Base-by-base conservation (phyloP, 345 rosid genomes). In the Brassica incana region DNA sequence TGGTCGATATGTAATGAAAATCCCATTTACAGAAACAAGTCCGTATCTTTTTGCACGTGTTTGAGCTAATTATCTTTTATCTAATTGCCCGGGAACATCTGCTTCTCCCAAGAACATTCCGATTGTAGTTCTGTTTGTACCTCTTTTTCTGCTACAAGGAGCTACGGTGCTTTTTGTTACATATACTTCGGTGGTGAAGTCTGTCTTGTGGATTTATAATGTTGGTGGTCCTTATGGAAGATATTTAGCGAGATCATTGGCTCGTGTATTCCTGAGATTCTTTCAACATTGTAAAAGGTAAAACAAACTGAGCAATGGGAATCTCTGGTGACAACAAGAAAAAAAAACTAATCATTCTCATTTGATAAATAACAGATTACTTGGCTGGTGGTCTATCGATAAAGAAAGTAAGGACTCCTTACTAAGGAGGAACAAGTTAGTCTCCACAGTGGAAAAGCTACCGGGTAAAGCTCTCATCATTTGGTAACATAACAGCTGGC, bases 1-100 rank as follows among this genome's bases (percentile, higher is more conserved):
- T 60, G 97, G 97, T 79, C 97, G 98, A 58, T 96, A 94, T 76
- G 69, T 94, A 66, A 90, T 94, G 97, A 94, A 94, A 87, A 84
- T 90, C 68, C 97, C 97, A 16, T 73, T 92, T 30, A 59, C 67
- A 54, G 45, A 71, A 1, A 67, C 8, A 65, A 18, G 2, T 59
- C 54, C 43, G 23, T 45, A 40, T 62, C 8, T n/a, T 20, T 54
- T 67, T 14, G 30, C 56, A 2, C 1, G 6, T 23, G 20, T 70
- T 79, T 48, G 16, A 66, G 61, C 72, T 48, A 65, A 54, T n/a
- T 66, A 6, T 67, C 18, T 54, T 58, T 70, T 30, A 74, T 23
- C 52, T 65, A 5, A 69, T 72, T 70, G 64, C n/a, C 63, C 92
- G 95, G 98, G 97, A 75, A 92, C 95, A 10, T 95, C 98, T 0